phyloP scores from a whole-genome alignment of 1,284 basidiomycete genomes.

The Sphaerobolus stellatus region DNA sequence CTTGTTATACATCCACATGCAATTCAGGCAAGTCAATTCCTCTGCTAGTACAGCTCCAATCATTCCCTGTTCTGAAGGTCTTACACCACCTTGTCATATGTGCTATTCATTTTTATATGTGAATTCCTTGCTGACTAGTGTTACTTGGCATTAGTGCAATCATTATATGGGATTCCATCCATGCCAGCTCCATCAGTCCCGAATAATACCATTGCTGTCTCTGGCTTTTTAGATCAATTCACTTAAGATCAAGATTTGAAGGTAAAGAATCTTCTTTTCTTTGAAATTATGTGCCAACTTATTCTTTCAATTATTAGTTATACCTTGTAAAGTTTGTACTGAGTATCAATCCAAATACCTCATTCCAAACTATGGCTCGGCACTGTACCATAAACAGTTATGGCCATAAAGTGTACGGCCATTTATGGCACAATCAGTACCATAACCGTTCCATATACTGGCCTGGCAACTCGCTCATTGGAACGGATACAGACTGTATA shows the following conservation, averaged over 20 bases:
- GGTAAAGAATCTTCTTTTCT: conserved; percentile 13
- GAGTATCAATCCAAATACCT: conserved; percentile 32
- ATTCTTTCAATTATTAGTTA: conserved; percentile 12
- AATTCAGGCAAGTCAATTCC: no score
- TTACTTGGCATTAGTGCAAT: conserved; percentile 17
- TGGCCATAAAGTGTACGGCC: no score
- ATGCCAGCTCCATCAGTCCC: conserved; percentile 28
- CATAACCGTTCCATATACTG: no score
- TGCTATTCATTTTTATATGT: not conserved
- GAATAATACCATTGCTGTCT: conserved; percentile 30
- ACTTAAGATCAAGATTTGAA: conserved; percentile 22
- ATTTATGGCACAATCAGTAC: no score
- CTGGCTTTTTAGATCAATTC: conserved; percentile 32
- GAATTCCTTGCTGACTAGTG: not conserved
- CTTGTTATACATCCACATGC: not conserved
- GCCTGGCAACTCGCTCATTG: no score
- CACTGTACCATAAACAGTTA: conserved; percentile 34
- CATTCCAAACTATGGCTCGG: conserved; percentile 29
- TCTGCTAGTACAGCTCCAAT: conserved; percentile 16
- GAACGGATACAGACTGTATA: no score
- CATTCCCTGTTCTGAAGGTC: conserved; percentile 18
- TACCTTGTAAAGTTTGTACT: conserved; percentile 30
- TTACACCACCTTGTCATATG: conserved; percentile 28
- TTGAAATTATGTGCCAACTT: not conserved
- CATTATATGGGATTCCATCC: conserved; percentile 33